These are phyloP conservation scores for Pistacia vera DNA, from an alignment of 345 rosid species.

Conservation along the genomic window DNA sequence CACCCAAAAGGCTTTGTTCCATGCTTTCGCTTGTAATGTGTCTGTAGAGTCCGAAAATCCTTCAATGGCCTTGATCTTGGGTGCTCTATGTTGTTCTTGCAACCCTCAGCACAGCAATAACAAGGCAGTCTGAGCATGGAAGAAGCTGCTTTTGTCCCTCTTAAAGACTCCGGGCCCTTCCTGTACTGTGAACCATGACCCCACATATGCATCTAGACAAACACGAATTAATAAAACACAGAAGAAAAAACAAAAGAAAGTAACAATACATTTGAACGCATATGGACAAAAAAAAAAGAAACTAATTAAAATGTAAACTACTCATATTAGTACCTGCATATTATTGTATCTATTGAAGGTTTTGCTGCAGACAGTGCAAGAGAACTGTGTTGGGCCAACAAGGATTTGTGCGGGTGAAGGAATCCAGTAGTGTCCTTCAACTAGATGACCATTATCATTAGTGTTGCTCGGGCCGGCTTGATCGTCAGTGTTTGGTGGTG, in stretches of 20 bases:
- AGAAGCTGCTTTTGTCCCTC: conserved; percentile 70
- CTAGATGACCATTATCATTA: conserved; percentile 27
- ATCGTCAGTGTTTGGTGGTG: conserved; percentile 31
- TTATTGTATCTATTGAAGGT: conserved; percentile 90
- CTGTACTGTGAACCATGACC: conserved; percentile 93
- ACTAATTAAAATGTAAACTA: not conserved
- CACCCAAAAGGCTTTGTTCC: conserved; percentile 72
- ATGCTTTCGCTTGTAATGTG: conserved; percentile 87
- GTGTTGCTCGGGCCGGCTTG: conserved; percentile 29
- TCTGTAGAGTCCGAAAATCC: conserved; percentile 92
- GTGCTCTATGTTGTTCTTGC: conserved; percentile 86
- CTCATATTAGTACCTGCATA: conserved; percentile 64
- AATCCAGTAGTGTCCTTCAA: conserved; percentile 77
- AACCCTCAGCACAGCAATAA: conserved; percentile 79
- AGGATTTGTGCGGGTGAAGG: conserved; percentile 88
- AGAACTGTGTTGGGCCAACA: conserved; percentile 92
- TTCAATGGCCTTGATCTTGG: conserved; percentile 83
- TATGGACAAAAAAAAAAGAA: too few relatives aligned
- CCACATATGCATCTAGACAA: conserved; percentile 89
- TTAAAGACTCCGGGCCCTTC: conserved; percentile 77
- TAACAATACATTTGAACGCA: not conserved
- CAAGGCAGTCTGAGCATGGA: conserved; percentile 76
- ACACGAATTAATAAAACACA: not conserved
- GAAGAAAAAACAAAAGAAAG: not conserved
- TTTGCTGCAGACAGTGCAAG: conserved; percentile 86